These are phyloP conservation scores for Tilletiopsis washingtonensis DNA, from an alignment of 1,284 basidiomycete genomes.

Conservation along the genomic window DNA sequence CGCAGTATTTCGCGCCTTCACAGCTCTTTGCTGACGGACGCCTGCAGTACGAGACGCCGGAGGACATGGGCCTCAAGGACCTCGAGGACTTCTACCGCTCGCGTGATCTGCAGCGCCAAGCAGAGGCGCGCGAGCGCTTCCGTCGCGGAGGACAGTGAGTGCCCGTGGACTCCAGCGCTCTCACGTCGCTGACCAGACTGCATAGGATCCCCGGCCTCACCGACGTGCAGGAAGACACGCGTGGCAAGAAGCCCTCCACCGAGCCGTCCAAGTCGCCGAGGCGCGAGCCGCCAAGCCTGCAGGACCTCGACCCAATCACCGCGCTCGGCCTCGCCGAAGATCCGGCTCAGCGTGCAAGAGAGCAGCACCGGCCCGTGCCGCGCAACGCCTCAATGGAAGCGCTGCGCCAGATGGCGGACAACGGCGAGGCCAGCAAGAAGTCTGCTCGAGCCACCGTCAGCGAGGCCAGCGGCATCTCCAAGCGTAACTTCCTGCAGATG, in stretches of 20 bases:
- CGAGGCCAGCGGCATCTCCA: background rate
- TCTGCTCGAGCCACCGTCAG: background rate
- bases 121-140: background rate
- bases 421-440: background rate
- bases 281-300: background rate
- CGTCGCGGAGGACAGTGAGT: background rate
- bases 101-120: background rate
- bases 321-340: background rate
- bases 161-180: background rate
- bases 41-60: constrained; percentile 1
- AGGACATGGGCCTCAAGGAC: constrained; percentile 4
- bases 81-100: constrained; percentile 5
- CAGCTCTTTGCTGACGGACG: no score
- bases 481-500: constrained; percentile 3
- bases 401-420: background rate
- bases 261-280: background rate
- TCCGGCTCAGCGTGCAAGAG: background rate
- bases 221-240: no score
- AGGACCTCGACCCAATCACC: constrained; percentile 2
- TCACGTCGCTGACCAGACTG: no score
- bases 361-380: background rate
- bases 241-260: no score
- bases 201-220: no score
- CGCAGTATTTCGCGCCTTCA: no score
- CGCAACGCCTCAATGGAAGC: constrained; percentile 3